Conservation (phyloP, 2,329 filamentous ascomycete species). For the Nectriaceae sp. region DNA sequence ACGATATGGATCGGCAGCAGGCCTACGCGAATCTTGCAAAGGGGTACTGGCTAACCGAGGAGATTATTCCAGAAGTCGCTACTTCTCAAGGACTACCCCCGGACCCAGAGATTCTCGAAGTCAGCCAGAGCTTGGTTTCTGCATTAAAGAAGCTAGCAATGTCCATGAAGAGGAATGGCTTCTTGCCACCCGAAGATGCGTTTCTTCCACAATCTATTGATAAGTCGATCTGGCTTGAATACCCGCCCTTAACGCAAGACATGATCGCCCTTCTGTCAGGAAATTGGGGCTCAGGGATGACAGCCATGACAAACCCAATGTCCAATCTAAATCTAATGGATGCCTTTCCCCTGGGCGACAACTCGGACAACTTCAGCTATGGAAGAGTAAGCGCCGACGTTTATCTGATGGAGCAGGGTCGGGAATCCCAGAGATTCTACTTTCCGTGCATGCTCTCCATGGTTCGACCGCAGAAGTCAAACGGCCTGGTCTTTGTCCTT, state of each 20-base stretch:
- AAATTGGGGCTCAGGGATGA: constrained; percentile 51
- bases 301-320: constrained; percentile 48
- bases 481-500: constrained; percentile 70
- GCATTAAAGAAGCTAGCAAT: constrained; percentile 73
- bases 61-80: constrained; percentile 52
- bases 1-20: constrained; percentile 65
- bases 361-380: constrained; percentile 72
- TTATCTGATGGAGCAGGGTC: constrained; percentile 72
- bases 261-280: constrained; percentile 71
- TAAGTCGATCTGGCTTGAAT: constrained; percentile 78
- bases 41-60: constrained; percentile 75
- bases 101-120: constrained; percentile 52
- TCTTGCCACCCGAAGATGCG: constrained; percentile 70
- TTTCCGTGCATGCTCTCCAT: constrained; percentile 78
- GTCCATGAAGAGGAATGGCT: constrained; percentile 82
- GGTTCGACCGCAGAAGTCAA: constrained; percentile 67
- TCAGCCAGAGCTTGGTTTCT: constrained; percentile 58
- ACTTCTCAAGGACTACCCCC: constrained; percentile 43
- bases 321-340: constrained; percentile 60
- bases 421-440: constrained; percentile 65
- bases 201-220: constrained; percentile 78
- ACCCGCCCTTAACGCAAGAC: constrained; percentile 73
- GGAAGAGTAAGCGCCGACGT: constrained; percentile 75
- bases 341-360: constrained; percentile 77
- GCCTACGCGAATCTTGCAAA: constrained; percentile 86